Percentiles rank a stretch among this genome's conserved stretches.
Evolutionary conservation across 139 green algal genomes (phyloP).

Genomic region (Microglena sp.): DNA sequence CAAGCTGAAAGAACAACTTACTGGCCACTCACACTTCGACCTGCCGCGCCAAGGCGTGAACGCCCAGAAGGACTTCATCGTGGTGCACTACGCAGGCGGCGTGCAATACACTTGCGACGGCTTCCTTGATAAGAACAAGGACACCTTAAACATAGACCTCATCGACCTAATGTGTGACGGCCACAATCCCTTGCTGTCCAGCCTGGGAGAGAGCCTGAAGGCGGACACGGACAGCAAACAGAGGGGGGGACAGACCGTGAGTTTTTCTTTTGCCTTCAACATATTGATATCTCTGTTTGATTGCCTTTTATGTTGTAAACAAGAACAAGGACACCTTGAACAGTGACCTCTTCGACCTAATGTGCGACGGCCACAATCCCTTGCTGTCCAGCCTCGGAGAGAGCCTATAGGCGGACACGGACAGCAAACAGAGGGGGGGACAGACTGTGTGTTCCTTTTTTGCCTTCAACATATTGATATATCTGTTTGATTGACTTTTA

Average conservation of each 20-base stretch:
- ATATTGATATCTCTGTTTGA: too few relatives aligned
- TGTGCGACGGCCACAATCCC: constrained; percentile 22
- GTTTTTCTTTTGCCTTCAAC: too few relatives aligned
- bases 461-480: too few relatives aligned
- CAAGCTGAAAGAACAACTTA: constrained; percentile 31
- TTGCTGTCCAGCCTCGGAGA: constrained; percentile 25
- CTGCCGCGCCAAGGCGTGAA: constrained; percentile 30
- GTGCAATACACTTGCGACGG: constrained; percentile 47
- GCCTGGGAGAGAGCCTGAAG: constrained; percentile 18
- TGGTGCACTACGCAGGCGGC: constrained; percentile 70
- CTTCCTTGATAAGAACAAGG: constrained; percentile 82
- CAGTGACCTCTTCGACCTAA: constrained; percentile 52
- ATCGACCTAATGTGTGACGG: constrained; percentile 51
- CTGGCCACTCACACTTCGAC: constrained; percentile 40
- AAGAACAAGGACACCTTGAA: constrained; percentile 77
- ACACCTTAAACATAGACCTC: constrained; percentile 52
- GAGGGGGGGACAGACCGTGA: constrained; percentile 26
- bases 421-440: constrained; percentile 10
- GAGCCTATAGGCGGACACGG: constrained; percentile 19
- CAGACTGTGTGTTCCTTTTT: constrained; percentile 27
- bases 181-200: constrained; percentile 13
- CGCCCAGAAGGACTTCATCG: constrained; percentile 52
- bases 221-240: constrained; percentile 17
- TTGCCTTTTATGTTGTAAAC: too few relatives aligned
- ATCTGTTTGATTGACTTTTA: too few relatives aligned